A percentile compares a stretch with the other conserved stretches of the same genome.
These are phyloP conservation scores for Yamadazyma buinensis DNA, from an alignment of 1,139 yeast species.

Conservation along the genomic window DNA sequence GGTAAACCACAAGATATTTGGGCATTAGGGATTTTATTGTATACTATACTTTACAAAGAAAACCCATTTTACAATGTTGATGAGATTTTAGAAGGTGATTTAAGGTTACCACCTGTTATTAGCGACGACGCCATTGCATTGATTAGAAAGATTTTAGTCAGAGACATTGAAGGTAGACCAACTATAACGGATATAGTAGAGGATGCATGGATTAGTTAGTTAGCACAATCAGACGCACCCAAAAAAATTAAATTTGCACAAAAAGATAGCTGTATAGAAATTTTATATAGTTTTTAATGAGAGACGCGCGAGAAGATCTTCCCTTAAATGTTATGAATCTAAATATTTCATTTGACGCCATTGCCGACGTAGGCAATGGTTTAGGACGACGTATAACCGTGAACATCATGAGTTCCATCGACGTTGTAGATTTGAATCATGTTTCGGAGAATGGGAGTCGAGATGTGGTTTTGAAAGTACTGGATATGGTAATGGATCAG, in stretches of 20 bases:
- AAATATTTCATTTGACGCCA: slow-evolving; percentile 4
- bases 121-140: slow-evolving; percentile 58
- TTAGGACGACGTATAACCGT: slow-evolving; percentile 9
- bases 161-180: slow-evolving; percentile 65
- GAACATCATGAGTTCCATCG: too few relatives aligned
- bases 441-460: too few relatives aligned
- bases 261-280: background rate
- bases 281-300: background rate
- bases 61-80: slow-evolving; percentile 94
- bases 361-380: slow-evolving; percentile 4
- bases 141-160: slow-evolving; percentile 59
- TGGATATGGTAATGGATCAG: slow-evolving; percentile 1
- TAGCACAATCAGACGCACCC: too few relatives aligned
- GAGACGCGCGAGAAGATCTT: slow-evolving; percentile 3
- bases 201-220: slow-evolving; percentile 77
- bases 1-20: slow-evolving; percentile 96
- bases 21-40: slow-evolving; percentile 89
- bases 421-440: too few relatives aligned
- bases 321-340: background rate
- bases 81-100: slow-evolving; percentile 87
- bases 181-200: slow-evolving; percentile 64
- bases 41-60: slow-evolving; percentile 88
- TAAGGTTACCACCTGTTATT: slow-evolving; percentile 61
- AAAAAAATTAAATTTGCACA: background rate
- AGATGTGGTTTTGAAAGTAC: slow-evolving; percentile 8